A percentile compares a stretch with the other conserved stretches of the same genome.
phyloP scores from a whole-genome alignment of 441 rosid genomes.

The Breynia disticha region DNA sequence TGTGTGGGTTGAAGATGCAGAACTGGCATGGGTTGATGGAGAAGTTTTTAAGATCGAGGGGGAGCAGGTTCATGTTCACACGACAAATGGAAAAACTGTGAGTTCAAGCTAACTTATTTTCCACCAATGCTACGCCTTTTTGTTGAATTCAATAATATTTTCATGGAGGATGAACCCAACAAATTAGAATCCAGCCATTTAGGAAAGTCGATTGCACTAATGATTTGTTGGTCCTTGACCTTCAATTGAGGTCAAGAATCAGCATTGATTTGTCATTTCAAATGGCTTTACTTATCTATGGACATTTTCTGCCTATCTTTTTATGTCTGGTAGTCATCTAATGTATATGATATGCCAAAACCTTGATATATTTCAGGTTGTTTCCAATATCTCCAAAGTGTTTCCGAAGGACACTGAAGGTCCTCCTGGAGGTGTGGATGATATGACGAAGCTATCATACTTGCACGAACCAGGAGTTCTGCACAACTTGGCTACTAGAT shows the following conservation, averaged over 20 bases:
- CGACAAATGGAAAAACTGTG: conserved; percentile 65
- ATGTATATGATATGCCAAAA: no score
- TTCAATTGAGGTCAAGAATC: no score
- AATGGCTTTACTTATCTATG: no score
- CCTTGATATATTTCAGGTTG: conserved; percentile 42
- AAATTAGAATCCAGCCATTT: no score
- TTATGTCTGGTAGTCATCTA: no score
- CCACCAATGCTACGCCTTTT: no score
- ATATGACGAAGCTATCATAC: conserved; percentile 99
- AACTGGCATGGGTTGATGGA: conserved; percentile 90
- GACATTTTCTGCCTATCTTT: no score
- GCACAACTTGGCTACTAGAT: conserved; percentile 82
- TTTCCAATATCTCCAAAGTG: conserved; percentile 66
- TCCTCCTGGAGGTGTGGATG: conserved; percentile 98
- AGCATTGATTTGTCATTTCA: no score
- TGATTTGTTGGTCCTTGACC: no score
- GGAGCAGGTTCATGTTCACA: conserved; percentile 60
- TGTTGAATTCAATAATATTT: no score
- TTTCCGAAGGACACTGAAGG: conserved; percentile 97
- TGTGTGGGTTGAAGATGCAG: conserved; percentile 95
- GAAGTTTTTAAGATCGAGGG: conserved; percentile 77
- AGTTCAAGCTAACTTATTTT: conserved; percentile 26
- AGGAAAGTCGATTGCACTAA: no score
- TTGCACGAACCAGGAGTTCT: conserved; percentile 98
- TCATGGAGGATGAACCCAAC: no score